These are phyloP conservation scores for Amylocarpus encephaloides DNA, from an alignment of 2,329 filamentous ascomycete genomes.

Conservation along the genomic window DNA sequence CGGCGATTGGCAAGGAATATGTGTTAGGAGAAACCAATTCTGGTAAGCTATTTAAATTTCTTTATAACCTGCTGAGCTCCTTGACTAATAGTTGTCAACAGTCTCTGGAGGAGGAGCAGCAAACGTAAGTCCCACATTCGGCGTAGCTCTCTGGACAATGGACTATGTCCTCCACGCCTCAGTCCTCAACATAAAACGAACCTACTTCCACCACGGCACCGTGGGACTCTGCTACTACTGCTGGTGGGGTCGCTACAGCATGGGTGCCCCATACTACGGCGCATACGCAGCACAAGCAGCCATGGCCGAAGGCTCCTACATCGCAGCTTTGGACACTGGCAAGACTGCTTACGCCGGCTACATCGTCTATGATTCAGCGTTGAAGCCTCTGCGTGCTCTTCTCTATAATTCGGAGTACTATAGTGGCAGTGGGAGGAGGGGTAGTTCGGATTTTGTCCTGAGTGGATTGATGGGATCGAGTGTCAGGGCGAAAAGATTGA, in stretches of 20 bases:
- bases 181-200: slow-evolving; percentile 18
- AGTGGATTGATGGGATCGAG: slow-evolving; percentile 10
- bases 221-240: slow-evolving; percentile 31
- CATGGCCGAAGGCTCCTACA: slow-evolving; percentile 22
- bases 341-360: slow-evolving; percentile 21
- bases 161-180: slow-evolving; percentile 23
- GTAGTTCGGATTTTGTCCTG: slow-evolving; percentile 19
- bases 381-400: slow-evolving; percentile 15
- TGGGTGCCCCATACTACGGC: slow-evolving; percentile 28
- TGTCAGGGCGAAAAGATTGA: slow-evolving; percentile 26
- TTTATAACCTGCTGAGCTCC: slow-evolving; percentile 16
- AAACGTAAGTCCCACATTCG: slow-evolving; percentile 24
- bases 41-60: slow-evolving; percentile 36
- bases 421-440: slow-evolving; percentile 18
- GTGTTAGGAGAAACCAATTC: slow-evolving; percentile 30
- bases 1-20: slow-evolving; percentile 22
- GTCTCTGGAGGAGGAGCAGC: slow-evolving; percentile 26
- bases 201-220: slow-evolving; percentile 29
- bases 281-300: slow-evolving; percentile 24
- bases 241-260: slow-evolving; percentile 25
- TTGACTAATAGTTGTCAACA: not conserved
- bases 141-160: slow-evolving; percentile 27
- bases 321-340: slow-evolving; percentile 21
- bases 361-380: slow-evolving; percentile 17
- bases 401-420: slow-evolving; percentile 28